These are phyloP conservation scores for Colletotrichum sojae DNA, from an alignment of 2,329 filamentous ascomycete species.

Conservation along the genomic window DNA sequence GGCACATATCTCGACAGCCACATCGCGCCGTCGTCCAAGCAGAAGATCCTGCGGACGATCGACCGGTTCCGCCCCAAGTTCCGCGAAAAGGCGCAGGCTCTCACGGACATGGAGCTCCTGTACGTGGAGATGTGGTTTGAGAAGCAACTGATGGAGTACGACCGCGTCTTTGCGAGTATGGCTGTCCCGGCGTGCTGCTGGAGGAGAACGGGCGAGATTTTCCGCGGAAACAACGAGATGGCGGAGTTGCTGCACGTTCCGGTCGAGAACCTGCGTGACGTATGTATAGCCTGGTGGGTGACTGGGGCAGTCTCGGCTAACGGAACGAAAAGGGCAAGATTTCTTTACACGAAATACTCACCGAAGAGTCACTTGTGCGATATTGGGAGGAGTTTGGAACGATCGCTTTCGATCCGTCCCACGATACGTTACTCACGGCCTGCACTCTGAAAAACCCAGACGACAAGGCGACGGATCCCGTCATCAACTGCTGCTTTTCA, in stretches of 20 bases:
- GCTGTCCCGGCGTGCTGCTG: constrained; percentile 98
- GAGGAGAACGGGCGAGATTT: constrained; percentile 97
- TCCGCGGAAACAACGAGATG: constrained; percentile 98
- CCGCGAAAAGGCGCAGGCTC: constrained; percentile 89
- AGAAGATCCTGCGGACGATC: constrained; percentile 92
- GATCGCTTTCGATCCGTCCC: constrained; percentile 93
- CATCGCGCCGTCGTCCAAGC: constrained; percentile 84
- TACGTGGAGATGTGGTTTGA: constrained; percentile 99
- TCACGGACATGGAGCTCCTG: constrained; percentile 95
- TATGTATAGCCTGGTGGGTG: constrained; percentile 62
- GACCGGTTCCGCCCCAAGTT: constrained; percentile 97
- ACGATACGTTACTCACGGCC: constrained; percentile 95
- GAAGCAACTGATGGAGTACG: constrained; percentile 95
- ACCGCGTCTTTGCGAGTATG: constrained; percentile 99
- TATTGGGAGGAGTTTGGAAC: constrained; percentile 99
- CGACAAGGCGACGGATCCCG: constrained; percentile 76
- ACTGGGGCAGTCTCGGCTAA: constrained; percentile 35
- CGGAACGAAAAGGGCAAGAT: constrained; percentile 80
- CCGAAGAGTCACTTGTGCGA: constrained; percentile 92
- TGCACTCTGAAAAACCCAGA: constrained; percentile 90
- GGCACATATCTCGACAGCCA: constrained; percentile 94
- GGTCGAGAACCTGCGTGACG: constrained; percentile 91
- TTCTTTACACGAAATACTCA: constrained; percentile 94
- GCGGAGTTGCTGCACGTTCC: constrained; percentile 94
- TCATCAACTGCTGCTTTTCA: constrained; percentile 95